phyloP scores from a whole-genome alignment of 176 grass and related monocot genomes.

The Bromus sterilis region DNA sequence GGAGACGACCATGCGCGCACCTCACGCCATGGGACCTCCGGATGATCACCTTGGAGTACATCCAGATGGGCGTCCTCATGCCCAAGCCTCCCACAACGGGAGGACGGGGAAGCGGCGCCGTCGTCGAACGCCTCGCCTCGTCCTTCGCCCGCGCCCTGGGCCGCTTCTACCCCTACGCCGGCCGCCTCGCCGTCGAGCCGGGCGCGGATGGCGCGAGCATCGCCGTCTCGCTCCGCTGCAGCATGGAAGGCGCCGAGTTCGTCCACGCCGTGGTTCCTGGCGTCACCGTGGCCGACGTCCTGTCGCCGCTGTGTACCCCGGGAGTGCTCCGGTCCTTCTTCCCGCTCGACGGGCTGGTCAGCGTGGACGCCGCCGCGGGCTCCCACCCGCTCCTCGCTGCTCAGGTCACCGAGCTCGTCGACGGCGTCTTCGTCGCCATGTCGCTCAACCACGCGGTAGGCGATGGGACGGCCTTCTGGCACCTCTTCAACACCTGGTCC shows the following conservation, averaged over 20 bases:
- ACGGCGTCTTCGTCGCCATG: constrained; percentile 44
- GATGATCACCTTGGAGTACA: background rate
- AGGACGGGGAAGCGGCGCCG: background rate
- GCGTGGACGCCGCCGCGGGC: too few relatives aligned
- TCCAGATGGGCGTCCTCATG: background rate
- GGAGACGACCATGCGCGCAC: background rate
- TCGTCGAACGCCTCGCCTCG: background rate
- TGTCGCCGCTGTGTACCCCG: background rate
- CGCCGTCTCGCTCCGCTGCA: background rate
- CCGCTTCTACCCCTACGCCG: constrained; percentile 32
- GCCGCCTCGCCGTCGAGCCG: background rate
- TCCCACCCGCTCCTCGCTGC: background rate
- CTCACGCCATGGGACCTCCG: constrained; percentile 5
- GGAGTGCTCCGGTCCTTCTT: background rate
- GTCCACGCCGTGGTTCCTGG: constrained; percentile 6
- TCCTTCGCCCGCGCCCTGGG: constrained; percentile 23
- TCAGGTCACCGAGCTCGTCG: constrained; percentile 54
- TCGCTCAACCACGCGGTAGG: constrained; percentile 20
- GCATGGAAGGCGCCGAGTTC: constrained; percentile 24
- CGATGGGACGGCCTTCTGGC: constrained; percentile 28
- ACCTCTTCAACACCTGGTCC: background rate
- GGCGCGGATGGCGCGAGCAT: background rate
- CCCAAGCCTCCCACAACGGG: background rate
- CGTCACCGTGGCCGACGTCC: constrained; percentile 14
- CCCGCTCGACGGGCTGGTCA: background rate